Conservation (phyloP, 2,329 filamentous ascomycete genomes). For the Nigrograna mackinnonii region DNA sequence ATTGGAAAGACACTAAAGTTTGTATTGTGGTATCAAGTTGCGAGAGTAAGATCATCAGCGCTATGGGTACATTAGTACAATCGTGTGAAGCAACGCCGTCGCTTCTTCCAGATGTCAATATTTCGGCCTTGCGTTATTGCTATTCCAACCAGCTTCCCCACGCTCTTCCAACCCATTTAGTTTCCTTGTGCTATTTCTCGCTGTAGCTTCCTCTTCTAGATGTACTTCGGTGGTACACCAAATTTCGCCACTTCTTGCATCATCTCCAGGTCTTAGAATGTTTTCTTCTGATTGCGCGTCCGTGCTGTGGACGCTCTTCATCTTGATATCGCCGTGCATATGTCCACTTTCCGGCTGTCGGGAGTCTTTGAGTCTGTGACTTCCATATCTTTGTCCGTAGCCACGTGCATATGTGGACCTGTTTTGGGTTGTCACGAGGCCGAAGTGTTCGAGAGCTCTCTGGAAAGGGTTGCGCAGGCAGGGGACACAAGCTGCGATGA, state of each 20-base stretch:
- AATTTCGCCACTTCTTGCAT: conserved; percentile 11
- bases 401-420: conserved; percentile 7
- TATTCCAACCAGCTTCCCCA: background rate
- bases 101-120: no score
- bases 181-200: background rate
- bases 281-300: conserved; percentile 14
- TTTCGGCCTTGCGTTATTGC: background rate
- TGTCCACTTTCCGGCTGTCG: background rate
- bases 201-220: conserved; percentile 4
- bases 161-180: background rate
- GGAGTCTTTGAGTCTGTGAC: background rate
- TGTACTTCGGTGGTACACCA: conserved; percentile 14
- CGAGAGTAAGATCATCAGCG: no score
- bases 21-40: no score
- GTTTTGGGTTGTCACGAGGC: conserved; percentile 6
- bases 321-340: background rate
- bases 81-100: no score
- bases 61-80: no score
- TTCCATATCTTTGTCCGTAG: conserved; percentile 13
- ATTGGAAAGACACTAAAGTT: no score
- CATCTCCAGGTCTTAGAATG: conserved; percentile 5
- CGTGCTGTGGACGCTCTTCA: conserved; percentile 10
- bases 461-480: conserved; percentile 23
- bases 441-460: conserved; percentile 13
- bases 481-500: conserved; percentile 20